Percentiles rank a stretch among this genome's conserved stretches.
These are phyloP conservation scores for Leccinellum rugosiceps DNA, from an alignment of 768 basidiomycete species.

Conservation along the genomic window DNA sequence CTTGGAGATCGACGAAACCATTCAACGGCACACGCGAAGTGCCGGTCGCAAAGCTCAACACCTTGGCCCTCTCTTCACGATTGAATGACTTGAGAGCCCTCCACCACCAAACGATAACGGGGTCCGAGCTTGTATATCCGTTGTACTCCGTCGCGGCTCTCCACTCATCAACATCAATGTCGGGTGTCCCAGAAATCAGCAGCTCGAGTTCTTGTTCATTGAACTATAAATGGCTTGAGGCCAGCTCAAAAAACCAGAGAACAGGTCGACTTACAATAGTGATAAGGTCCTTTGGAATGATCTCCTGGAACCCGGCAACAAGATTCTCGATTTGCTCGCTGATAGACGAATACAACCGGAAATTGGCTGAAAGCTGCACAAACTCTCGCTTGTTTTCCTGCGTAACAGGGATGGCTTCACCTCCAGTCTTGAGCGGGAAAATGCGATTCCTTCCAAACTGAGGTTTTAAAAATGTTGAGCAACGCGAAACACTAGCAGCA, in stretches of 20 bases:
- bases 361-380: conserved; percentile 92
- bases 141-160: conserved; percentile 89
- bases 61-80: conserved; percentile 94
- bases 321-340: conserved; percentile 93
- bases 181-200: conserved; percentile 95
- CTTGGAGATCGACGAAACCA: conserved; percentile 94
- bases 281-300: conserved; percentile 94
- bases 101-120: conserved; percentile 99
- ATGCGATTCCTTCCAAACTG: conserved; percentile 91
- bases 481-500: not conserved
- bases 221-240: conserved; percentile 51
- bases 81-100: conserved; percentile 96
- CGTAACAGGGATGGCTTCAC: conserved; percentile 82
- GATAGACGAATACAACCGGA: conserved; percentile 90
- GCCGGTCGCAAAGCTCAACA: conserved; percentile 94
- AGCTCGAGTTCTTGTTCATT: conserved; percentile 94
- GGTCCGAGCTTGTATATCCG: conserved; percentile 83
- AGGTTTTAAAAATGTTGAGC: not conserved
- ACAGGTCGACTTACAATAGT: conserved; percentile 64
- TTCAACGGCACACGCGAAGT: conserved; percentile 90
- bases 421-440: conserved; percentile 82
- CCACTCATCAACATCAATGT: conserved; percentile 98
- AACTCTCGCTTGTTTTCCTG: conserved; percentile 97
- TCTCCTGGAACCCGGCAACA: conserved; percentile 91
- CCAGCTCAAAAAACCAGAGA: not conserved